phyloP scores from a whole-genome alignment of 2,329 filamentous ascomycete species.

The Fusarium pininemorale region DNA sequence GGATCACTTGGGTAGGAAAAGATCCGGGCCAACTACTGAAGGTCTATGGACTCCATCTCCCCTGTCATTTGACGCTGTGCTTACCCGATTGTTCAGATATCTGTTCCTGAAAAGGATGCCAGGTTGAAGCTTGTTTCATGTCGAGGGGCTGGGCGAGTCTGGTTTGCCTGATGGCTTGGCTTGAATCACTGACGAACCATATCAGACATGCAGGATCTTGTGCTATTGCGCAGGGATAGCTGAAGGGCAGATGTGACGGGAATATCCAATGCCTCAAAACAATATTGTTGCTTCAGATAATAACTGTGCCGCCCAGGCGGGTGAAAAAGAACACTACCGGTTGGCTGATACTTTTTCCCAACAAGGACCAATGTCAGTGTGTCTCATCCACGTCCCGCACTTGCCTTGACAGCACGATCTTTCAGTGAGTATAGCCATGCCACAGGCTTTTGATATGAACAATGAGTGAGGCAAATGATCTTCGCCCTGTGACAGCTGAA shows the following conservation, averaged over 20 bases:
- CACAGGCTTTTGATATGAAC: neutral
- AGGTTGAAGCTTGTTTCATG: slow-evolving; percentile 9
- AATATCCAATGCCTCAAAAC: neutral
- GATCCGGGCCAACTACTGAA: neutral
- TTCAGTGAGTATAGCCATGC: neutral
- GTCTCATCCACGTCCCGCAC: neutral
- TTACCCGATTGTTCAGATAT: neutral
- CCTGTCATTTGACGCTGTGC: neutral
- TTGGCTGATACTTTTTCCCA: neutral
- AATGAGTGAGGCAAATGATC: neutral
- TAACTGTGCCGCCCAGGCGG: neutral
- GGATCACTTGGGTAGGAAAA: neutral
- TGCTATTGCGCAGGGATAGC: neutral
- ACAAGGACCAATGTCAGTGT: neutral
- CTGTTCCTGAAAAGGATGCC: neutral
- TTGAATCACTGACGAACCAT: slow-evolving; percentile 1
- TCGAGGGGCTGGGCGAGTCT: neutral
- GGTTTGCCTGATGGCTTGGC: slow-evolving; percentile 10
- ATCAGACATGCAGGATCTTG: slow-evolving; percentile 5
- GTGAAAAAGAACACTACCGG: neutral
- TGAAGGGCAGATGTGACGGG: neutral
- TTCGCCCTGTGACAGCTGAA: neutral
- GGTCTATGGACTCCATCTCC: neutral
- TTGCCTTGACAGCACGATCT: neutral
- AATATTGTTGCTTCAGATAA: neutral